Base-by-base conservation (phyloP, 2,329 filamentous ascomycete species). In the Emergomyces africanus region DNA sequence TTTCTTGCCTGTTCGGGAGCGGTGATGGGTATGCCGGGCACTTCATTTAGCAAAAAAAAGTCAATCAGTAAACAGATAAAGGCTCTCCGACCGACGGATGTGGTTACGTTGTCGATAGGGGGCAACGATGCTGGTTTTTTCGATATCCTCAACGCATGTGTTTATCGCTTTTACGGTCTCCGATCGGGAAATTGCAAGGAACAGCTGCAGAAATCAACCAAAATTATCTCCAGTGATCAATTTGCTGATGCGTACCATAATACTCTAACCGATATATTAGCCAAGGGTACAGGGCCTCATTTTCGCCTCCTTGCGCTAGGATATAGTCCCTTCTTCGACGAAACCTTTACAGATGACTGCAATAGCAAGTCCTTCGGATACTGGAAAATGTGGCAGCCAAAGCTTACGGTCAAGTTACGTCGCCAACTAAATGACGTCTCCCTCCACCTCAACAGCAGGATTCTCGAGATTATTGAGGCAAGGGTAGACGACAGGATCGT, bases 91-190 rank as follows among this genome's bases (percentile, higher is more conserved):
- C 51, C 53, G 5, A 53, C 60, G 28, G 66, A 66, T 35, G 46
- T 69, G 28, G 62, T 65, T 4, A 68, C 63, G 9, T 54, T 69
- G 15, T 66, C 67, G 15, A 63, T 67, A 30, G 66, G 66, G 25
- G 67, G 67, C 3, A 69, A 69, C 59, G 66, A 68, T 58, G 63
- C 65, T 41, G 61, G 64, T 37, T 69, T 69, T 62, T 66, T 66
- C 33, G 59, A 61, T 33, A 59, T 69, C 18, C 63, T 69, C 57
- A 69, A 69, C 53, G 66, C 62, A 48, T 69, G 68, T 54, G 48
- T 68, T 15, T 67, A 67, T 60, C 61, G 65, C 28, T 69, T 63
- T 14, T 65, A 64, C 50, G 62, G 61, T 53, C 64, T 48, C 15
- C 50, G 46, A 3, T 57, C 62, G 9, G 58, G 58, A 9, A 50